Conservation (phyloP, 257 asterid genomes). For the Fraxinus americana region DNA sequence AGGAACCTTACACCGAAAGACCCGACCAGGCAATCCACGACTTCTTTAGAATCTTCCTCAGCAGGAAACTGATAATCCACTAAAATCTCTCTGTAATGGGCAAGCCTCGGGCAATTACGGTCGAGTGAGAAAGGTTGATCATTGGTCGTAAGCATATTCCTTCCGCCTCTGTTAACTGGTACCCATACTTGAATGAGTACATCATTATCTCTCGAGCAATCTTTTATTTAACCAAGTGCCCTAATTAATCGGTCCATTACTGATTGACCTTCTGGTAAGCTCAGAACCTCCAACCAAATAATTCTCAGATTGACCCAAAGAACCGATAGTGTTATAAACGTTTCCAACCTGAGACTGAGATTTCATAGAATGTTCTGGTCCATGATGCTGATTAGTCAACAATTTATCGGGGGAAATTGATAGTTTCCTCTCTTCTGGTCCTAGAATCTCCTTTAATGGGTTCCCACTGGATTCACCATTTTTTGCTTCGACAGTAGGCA, state of each 20-base stretch:
- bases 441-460: constrained; percentile 33
- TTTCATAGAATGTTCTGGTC: constrained; percentile 28
- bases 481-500: constrained; percentile 54
- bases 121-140: constrained; percentile 66
- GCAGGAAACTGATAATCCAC: constrained; percentile 64
- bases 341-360: constrained; percentile 35
- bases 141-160: constrained; percentile 63
- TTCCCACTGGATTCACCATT: constrained; percentile 30
- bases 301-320: constrained; percentile 31
- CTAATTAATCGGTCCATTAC: constrained; percentile 68
- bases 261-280: constrained; percentile 45
- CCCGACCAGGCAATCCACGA: constrained; percentile 81
- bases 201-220: constrained; percentile 51
- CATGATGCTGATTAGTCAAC: constrained; percentile 48
- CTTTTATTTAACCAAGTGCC: constrained; percentile 64
- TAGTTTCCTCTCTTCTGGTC: constrained; percentile 47
- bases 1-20: constrained; percentile 67
- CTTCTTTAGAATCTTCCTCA: constrained; percentile 64
- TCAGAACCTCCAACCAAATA: constrained; percentile 39
- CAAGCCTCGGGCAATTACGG: constrained; percentile 64
- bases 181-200: constrained; percentile 90
- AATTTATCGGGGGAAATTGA: constrained; percentile 50
- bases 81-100: constrained; percentile 71
- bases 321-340: constrained; percentile 24
- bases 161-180: constrained; percentile 62